A percentile compares a stretch with the other conserved stretches of the same genome.
Conservation (phyloP, 23 red algal genomes). For the Gracilariopsis chorda region DNA sequence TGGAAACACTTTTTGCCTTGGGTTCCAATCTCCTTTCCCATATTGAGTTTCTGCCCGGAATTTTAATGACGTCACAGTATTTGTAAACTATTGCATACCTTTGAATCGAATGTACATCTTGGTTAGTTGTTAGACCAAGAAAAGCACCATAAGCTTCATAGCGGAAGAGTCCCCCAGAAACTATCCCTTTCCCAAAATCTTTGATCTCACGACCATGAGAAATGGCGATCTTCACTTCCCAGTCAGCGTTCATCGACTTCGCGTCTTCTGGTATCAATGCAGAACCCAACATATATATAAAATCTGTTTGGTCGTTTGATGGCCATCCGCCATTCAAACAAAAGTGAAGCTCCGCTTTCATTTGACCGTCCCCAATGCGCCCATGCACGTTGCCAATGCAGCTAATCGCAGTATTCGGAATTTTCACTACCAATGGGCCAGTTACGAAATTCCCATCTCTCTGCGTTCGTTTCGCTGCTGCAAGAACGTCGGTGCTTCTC, state of each 20-base stretch:
- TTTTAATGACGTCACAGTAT: not conserved
- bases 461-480: too few species aligned
- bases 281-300: not conserved
- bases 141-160: not conserved
- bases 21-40: not conserved
- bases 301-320: not conserved
- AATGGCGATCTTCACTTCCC: not conserved
- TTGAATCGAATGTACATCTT: not conserved
- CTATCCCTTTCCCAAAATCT: not conserved
- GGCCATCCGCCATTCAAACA: not conserved
- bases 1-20: not conserved
- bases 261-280: not conserved
- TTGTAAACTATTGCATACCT: not conserved
- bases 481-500: not conserved
- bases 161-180: not conserved
- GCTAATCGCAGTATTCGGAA: not conserved
- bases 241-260: not conserved
- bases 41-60: not conserved
- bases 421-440: not conserved
- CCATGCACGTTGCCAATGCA: conserved; percentile 7
- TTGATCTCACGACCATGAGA: not conserved
- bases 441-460: not conserved
- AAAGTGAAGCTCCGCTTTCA: not conserved
- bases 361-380: not conserved
- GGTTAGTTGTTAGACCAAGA: not conserved